Percentiles rank a stretch among this genome's conserved stretches.
Evolutionary conservation across 768 basidiomycete genomes (phyloP).

Genomic region (Leccinum truebloodii): DNA sequence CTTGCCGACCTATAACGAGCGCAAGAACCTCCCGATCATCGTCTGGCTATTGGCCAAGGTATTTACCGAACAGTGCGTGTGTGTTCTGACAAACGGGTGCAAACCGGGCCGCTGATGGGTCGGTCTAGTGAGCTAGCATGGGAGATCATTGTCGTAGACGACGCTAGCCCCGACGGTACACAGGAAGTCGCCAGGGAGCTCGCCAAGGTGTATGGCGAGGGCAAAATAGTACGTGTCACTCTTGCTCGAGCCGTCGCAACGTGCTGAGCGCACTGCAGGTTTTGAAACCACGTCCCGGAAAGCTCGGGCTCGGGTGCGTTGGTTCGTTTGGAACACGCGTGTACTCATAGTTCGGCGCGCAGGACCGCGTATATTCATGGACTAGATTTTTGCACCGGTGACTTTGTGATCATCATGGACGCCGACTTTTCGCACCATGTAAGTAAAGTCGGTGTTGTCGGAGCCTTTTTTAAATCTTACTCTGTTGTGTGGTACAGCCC

Average conservation of each 20-base stretch:
- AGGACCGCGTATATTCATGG: conserved; percentile 95
- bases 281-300: conserved; percentile 84
- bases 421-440: conserved; percentile 96
- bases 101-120: conserved; percentile 20
- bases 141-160: conserved; percentile 92
- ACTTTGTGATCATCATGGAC: conserved; percentile 97
- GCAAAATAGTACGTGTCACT: conserved; percentile 66
- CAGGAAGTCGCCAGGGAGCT: conserved; percentile 85
- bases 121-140: conserved; percentile 64
- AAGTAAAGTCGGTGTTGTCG: conserved; percentile 28
- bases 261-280: conserved; percentile 46
- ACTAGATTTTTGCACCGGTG: conserved; percentile 83
- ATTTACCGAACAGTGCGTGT: no score
- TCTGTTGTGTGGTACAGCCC: conserved; percentile 50
- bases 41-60: no score
- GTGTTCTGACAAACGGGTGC: no score
- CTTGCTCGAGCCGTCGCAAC: background rate
- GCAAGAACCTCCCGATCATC: no score
- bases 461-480: conserved; percentile 6
- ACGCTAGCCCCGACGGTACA: conserved; percentile 91
- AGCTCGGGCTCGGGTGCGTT: conserved; percentile 76
- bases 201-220: conserved; percentile 76
- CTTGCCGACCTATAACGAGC: no score
- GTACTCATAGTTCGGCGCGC: conserved; percentile 12
- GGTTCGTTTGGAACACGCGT: background rate